These are phyloP conservation scores for Arctostaphylos glauca DNA, from an alignment of 148 eudicot species.

Conservation along the genomic window DNA sequence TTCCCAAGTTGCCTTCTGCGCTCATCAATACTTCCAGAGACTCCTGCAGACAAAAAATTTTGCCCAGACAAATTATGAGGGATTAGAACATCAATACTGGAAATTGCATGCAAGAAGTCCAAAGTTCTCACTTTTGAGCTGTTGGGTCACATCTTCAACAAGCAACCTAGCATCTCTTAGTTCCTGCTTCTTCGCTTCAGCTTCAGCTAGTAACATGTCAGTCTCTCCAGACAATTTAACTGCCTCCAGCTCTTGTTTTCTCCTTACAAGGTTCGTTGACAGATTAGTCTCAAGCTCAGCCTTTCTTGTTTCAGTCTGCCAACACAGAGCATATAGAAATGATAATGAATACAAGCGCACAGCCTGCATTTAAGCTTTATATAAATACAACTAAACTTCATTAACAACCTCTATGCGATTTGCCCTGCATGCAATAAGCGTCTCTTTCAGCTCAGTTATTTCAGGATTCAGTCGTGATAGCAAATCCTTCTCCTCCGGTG, in stretches of 20 bases:
- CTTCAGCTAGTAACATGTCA: constrained; percentile 56
- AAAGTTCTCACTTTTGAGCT: constrained; percentile 59
- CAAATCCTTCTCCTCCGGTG: constrained; percentile 69
- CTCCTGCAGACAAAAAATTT: constrained; percentile 39
- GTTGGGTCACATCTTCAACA: constrained; percentile 57
- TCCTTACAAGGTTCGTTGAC: constrained; percentile 80
- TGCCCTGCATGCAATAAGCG: constrained; percentile 66
- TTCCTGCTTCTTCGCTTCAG: constrained; percentile 70
- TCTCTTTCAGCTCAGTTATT: constrained; percentile 85
- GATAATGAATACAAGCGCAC: neutral
- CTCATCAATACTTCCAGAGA: constrained; percentile 53
- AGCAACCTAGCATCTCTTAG: constrained; percentile 59
- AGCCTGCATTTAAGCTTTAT: neutral
- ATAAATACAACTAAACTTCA: neutral
- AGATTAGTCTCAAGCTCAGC: constrained; percentile 93
- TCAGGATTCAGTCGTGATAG: constrained; percentile 90
- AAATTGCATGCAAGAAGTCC: neutral
- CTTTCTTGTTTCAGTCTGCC: constrained; percentile 82
- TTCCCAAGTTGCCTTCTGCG: constrained; percentile 56
- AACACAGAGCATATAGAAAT: neutral
- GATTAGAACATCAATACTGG: neutral
- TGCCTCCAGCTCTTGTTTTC: constrained; percentile 84
- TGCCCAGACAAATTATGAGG: neutral
- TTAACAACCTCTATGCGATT: constrained; percentile 76
- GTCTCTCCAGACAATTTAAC: constrained; percentile 56